Evolutionary conservation across 805 yeast genomes (phyloP), one percentile per base, ranked within the genome.

Genomic region (Myxozyma lipomycoides): DNA sequence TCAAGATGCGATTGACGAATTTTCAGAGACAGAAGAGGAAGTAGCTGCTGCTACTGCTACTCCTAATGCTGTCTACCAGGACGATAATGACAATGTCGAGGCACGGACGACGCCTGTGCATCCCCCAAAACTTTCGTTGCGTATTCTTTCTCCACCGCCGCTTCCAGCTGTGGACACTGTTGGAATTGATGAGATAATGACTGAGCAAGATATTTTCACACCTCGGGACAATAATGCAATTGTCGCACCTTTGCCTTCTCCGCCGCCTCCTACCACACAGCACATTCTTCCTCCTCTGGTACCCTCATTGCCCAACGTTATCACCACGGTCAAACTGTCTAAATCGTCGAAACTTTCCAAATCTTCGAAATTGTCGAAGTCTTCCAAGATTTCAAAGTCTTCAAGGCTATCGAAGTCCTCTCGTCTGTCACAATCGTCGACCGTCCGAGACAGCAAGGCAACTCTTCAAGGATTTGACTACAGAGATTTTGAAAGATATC

Each of bases 381-480:
- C 50, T 6, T 50, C 54, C 17, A 26, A 22, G 9, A n/a, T 6
- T 4, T 34, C 46, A 12, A 19, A 34, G 12, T 15, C 35, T 18
- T 43, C 46, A 25, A 21, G 40, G 26, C 36, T 32, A 28, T 21
- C 49, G 35, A n/a, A 35, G 18, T 35, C 50, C 34, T 42, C 45
- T 10, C 19, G 17, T 15, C 19, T 34, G 10, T 42, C 46, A 2
- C 37, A 40, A 12, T n/a, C 50, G 12, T 50, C 54, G 18, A 50
- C 54, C 15, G 43, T 45, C 6, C 44, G 52, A 2, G 56, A 48
- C 23, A 52, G 56, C 45, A 46, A 48, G 28, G 40, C 45, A 6
- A 52, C 56, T 15, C 32, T 52, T 7, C 34, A 32, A 34, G 26
- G 21, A 4, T 37, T 40, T n/a, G 43, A 28, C 4, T 22, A 21